phyloP scores from a whole-genome alignment of 108 stramenopile species.

The Cyclotella sp. region DNA sequence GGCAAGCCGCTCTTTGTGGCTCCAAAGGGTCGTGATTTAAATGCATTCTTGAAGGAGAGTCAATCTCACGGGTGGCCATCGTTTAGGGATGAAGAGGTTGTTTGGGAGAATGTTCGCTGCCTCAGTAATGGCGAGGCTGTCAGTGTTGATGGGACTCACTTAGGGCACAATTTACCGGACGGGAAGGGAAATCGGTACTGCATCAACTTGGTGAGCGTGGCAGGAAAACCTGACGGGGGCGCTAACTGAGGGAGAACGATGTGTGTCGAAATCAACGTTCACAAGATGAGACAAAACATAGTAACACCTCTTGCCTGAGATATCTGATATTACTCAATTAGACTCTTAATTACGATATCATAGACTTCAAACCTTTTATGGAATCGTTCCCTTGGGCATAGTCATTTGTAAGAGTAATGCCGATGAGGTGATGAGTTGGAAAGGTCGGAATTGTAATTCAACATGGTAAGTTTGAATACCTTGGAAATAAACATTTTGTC shows the following conservation, averaged over 20 bases:
- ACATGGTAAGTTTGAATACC: too few species aligned
- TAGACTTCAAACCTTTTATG: too few species aligned
- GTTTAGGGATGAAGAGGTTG: conserved; percentile 90
- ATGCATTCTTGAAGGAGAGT: conserved; percentile 79
- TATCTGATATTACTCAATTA: too few species aligned
- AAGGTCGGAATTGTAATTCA: too few species aligned
- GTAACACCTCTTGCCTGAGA: too few species aligned
- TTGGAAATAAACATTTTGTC: too few species aligned
- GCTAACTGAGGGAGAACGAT: not conserved
- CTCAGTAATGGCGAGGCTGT: conserved; percentile 85
- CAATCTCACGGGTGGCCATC: conserved; percentile 83
- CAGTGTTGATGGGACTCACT: conserved; percentile 80
- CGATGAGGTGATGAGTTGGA: too few species aligned
- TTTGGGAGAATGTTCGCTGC: conserved; percentile 90
- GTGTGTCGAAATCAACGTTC: not conserved
- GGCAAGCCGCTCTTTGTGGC: conserved; percentile 84
- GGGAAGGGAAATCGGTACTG: conserved; percentile 88
- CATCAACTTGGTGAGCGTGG: conserved; percentile 92
- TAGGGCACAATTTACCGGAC: conserved; percentile 78
- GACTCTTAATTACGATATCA: too few species aligned
- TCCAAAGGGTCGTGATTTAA: conserved; percentile 76
- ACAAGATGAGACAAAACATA: not conserved
- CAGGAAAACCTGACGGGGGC: conserved; percentile 56
- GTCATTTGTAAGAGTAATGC: too few species aligned
- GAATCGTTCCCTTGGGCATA: too few species aligned